Evolutionary conservation across 2,329 filamentous ascomycete species (phyloP).

Genomic region (Nemania sp.): DNA sequence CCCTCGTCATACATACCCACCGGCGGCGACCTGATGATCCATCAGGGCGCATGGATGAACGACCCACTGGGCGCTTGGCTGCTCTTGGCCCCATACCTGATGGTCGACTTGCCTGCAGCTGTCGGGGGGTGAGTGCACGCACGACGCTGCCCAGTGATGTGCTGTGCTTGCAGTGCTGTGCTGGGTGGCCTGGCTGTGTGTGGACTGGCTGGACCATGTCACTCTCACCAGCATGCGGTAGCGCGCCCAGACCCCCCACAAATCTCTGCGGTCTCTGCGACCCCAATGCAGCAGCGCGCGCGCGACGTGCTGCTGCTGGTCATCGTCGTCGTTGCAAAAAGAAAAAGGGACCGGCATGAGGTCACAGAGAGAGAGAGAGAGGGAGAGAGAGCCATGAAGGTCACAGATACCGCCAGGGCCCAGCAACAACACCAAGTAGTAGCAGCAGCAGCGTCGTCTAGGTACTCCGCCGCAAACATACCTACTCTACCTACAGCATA

Average conservation of each 20-base stretch:
- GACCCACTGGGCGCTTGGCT: conserved; percentile 40
- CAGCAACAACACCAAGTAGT: too few relatives aligned
- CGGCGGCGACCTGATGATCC: conserved; percentile 39
- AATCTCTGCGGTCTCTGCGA: conserved; percentile 37
- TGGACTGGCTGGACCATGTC: conserved; percentile 33
- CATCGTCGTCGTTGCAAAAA: conserved; percentile 38
- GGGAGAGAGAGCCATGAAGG: conserved; percentile 35
- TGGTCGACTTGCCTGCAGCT: conserved; percentile 33
- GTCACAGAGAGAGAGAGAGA: too few relatives aligned
- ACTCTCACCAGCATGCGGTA: conserved; percentile 35
- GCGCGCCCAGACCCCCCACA: conserved; percentile 42
- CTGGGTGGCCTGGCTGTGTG: conserved; percentile 23
- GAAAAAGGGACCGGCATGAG: conserved; percentile 33
- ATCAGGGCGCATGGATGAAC: conserved; percentile 36
- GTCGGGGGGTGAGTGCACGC: conserved; percentile 30
- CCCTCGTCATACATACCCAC: conserved; percentile 38
- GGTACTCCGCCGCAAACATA: too few relatives aligned
- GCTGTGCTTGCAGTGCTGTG: conserved; percentile 33
- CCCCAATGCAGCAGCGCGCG: conserved; percentile 35
- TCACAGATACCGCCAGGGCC: conserved; percentile 23
- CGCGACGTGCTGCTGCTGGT: conserved; percentile 31
- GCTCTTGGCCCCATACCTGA: conserved; percentile 34
- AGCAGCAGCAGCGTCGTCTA: too few relatives aligned
- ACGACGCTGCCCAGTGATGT: conserved; percentile 33
- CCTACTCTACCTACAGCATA: background rate